Evolutionary conservation across 208 protist genomes (phyloP), one percentile per base, ranked within the genome.

Genomic region (Acanthamoeba divionensis): DNA sequence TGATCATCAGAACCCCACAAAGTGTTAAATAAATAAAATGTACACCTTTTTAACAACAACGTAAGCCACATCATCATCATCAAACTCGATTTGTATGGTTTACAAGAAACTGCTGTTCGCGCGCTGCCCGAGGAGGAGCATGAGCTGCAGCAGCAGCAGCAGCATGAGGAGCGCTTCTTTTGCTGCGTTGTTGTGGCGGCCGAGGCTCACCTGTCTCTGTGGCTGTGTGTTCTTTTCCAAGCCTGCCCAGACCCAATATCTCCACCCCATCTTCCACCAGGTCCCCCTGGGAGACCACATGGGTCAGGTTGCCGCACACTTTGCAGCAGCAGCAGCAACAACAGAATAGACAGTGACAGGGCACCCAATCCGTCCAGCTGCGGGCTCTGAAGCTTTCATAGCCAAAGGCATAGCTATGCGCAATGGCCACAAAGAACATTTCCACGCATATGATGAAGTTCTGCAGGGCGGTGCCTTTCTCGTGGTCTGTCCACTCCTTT

Each of bases 361-460:
- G 73, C n/a, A 83, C 63, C 48, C 50, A 83, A 38, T 83, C 73
- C 12, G 73, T 83, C 73, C 73, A 83, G 21, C 44, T 83, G 2
- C 33, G 10, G 45, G 41, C 71, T 33, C 38, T 54, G 73, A 48
- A 83, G 29, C 29, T 83, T 4, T 83, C 26, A 33, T 83, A 83
- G 47, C 73, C 73, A 38, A 48, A 83, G 29, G 73, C 73, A 31
- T 83, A 83, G 73, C 45, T 83, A 38, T 97, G 96, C 79, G 97
- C 52, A 21, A 97, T 94, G 41, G 95, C 92, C 13, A 97, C 95
- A n/a, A 95, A 93, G 15, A 97, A 80, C 71, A 96, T 93, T 89
- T 97, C 95, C 44, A 96, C 96, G 92, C 95, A 96, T 92, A 97
- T 97, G 66, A 97, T 91, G 0, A 97, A 63, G 85, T 97, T 95